Evolutionary conservation across 495 filamentous ascomycete species (phyloP).

Genomic region (Chaetomium cochliodes): DNA sequence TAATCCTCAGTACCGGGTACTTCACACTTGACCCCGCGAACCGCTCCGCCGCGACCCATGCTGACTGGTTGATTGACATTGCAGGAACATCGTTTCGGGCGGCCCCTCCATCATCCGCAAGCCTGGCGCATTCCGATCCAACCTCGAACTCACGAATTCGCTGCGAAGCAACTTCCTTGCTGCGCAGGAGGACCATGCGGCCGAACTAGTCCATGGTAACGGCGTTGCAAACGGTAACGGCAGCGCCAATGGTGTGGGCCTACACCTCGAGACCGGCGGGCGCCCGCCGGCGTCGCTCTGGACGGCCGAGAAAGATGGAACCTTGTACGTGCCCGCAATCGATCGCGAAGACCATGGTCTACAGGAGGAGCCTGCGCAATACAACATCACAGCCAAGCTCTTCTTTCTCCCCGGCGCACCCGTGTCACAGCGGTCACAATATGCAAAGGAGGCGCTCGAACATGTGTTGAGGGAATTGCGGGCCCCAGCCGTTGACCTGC

Average conservation of each 20-base stretch:
- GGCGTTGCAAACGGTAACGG: constrained; percentile 53
- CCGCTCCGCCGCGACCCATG: constrained; percentile 13
- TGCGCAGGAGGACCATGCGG: constrained; percentile 60
- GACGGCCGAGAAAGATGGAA: constrained; percentile 60
- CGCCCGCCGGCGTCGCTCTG: constrained; percentile 50
- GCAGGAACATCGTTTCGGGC: constrained; percentile 80
- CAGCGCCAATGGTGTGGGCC: constrained; percentile 35
- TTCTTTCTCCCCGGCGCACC: constrained; percentile 81
- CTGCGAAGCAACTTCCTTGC: constrained; percentile 75
- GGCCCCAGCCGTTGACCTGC: constrained; percentile 73
- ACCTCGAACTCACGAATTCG: constrained; percentile 83
- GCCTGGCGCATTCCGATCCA: constrained; percentile 71
- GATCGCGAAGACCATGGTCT: constrained; percentile 69
- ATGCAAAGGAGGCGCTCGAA: constrained; percentile 73
- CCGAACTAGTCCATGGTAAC: constrained; percentile 40
- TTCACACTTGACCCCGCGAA: not conserved
- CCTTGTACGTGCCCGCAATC: constrained; percentile 73
- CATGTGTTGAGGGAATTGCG: constrained; percentile 76
- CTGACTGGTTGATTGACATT: constrained; percentile 28
- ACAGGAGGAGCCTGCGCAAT: constrained; percentile 72
- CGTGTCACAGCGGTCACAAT: constrained; percentile 56
- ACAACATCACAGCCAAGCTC: constrained; percentile 91
- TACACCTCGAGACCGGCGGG: constrained; percentile 9
- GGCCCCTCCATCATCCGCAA: constrained; percentile 79
- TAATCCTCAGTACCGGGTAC: constrained; percentile 87